phyloP scores from a whole-genome alignment of 2,329 filamentous ascomycete genomes.

The Trichoderma sp. region DNA sequence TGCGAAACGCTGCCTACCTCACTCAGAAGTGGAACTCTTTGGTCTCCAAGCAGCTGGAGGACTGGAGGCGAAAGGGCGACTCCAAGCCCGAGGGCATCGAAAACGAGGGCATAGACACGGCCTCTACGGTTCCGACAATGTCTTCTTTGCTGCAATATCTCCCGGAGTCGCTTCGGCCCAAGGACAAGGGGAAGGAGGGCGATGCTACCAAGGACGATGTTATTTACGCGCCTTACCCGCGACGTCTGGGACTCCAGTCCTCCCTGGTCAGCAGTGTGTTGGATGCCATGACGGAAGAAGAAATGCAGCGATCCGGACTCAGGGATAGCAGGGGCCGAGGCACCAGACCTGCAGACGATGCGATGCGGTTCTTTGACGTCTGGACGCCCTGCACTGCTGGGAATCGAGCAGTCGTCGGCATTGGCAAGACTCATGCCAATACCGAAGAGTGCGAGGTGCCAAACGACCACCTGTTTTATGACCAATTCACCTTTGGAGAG shows the following conservation, averaged over 20 bases:
- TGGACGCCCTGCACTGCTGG: slow-evolving; percentile 47
- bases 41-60: slow-evolving; percentile 45
- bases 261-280: slow-evolving; percentile 46
- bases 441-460: slow-evolving; percentile 45
- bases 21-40: slow-evolving; percentile 54
- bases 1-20: slow-evolving; percentile 57
- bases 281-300: slow-evolving; percentile 51
- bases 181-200: slow-evolving; percentile 16
- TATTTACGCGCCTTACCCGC: slow-evolving; percentile 41
- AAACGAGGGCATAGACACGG: slow-evolving; percentile 31
- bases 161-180: slow-evolving; percentile 27
- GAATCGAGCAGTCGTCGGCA: slow-evolving; percentile 28
- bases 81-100: slow-evolving; percentile 45
- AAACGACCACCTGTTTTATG: slow-evolving; percentile 55
- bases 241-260: slow-evolving; percentile 48
- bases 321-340: slow-evolving; percentile 51
- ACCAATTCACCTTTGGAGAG: slow-evolving; percentile 50
- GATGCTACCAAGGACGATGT: slow-evolving; percentile 31
- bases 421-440: slow-evolving; percentile 27
- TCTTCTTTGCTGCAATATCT: slow-evolving; percentile 31
- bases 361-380: slow-evolving; percentile 47
- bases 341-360: slow-evolving; percentile 36
- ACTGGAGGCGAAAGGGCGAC: slow-evolving; percentile 50
- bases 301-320: slow-evolving; percentile 48
- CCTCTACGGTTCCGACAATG: slow-evolving; percentile 26